phyloP scores from a whole-genome alignment of 2,329 filamentous ascomycete genomes.

The Phyllosticta paracitricarpa region DNA sequence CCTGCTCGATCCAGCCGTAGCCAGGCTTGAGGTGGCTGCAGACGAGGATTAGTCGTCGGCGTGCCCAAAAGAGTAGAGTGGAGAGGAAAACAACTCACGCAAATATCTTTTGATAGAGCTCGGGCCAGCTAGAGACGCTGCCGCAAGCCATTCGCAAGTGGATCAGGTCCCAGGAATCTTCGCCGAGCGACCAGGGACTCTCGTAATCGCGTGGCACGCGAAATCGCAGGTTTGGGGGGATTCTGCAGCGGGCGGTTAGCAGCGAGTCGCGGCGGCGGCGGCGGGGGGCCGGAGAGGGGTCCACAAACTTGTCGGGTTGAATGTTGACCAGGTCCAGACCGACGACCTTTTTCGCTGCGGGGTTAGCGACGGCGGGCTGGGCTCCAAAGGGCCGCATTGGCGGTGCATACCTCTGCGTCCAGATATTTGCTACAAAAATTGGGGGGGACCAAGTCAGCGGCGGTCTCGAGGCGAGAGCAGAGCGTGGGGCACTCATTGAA shows the following conservation, averaged over 20 bases:
- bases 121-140: conserved; percentile 65
- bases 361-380: background rate
- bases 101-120: conserved; percentile 61
- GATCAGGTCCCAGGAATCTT: conserved; percentile 69
- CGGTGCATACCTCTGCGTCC: conserved; percentile 38
- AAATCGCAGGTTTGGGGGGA: conserved; percentile 60
- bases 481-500: background rate
- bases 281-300: background rate
- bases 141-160: conserved; percentile 73
- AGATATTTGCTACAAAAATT: conserved; percentile 41
- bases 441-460: conserved; percentile 20
- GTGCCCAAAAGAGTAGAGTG: background rate
- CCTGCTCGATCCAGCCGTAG: conserved; percentile 69
- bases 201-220: conserved; percentile 66
- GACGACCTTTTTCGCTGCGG: conserved; percentile 33
- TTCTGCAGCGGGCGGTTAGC: conserved; percentile 40
- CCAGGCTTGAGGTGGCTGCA: conserved; percentile 67
- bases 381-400: background rate
- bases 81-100: conserved; percentile 31
- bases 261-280: background rate
- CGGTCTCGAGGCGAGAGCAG: conserved; percentile 1
- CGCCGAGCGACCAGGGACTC: conserved; percentile 57
- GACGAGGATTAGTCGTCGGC: background rate
- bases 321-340: conserved; percentile 54
- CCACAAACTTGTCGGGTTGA: conserved; percentile 45